Evolutionary conservation across 2,329 filamentous ascomycete genomes (phyloP), one percentile per base, ranked within the genome.

Genomic region (Colletotrichum sp.): DNA sequence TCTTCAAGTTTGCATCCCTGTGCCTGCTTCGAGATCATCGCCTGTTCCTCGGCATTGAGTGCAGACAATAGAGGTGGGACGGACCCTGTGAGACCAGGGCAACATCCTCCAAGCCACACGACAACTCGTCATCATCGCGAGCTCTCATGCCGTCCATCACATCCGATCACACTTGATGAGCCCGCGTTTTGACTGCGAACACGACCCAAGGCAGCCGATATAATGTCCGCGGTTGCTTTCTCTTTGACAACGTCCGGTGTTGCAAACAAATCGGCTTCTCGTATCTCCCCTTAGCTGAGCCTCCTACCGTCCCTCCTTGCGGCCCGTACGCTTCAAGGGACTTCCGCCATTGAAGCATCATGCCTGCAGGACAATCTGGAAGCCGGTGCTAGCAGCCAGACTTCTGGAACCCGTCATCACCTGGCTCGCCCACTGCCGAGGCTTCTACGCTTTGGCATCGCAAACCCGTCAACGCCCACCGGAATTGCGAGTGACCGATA

Each of bases 81-180:
- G 16, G 63, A 55, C 66, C 67, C 67, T 65, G 67, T 48, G 52
- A 36, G 48, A 30, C 48, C 21, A 68, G 48, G 52, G 36, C 32
- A 13, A 58, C 16, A 48, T 65, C 24, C 32, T 75, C 72, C 68
- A 75, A 72, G 72, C 72, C 68, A 72, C 68, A 57, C 72, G 57
- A 34, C 36, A 75, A 71, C 67, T 65, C 60, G 60, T 66, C 60
- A 66, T 61, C 52, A 34, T 61, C 61, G n/a, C 60, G 26, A 38
- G 52, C 34, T 16, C 24, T 60, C 67, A 52, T 65, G 24, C 21
- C 52, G 61, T 24, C 34, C 63, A 61, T 72, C 21, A 55, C 72
- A 63, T 63, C 55, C 18, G 52, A 43, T 61, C 30, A 24, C 30
- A 10, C 18, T 55, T 15, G 16, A 30, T n/a, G 55, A 36, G 61